These are phyloP conservation scores for Apiotrichum veenhuisii DNA, from an alignment of 1,284 basidiomycete species.

Conservation along the genomic window DNA sequence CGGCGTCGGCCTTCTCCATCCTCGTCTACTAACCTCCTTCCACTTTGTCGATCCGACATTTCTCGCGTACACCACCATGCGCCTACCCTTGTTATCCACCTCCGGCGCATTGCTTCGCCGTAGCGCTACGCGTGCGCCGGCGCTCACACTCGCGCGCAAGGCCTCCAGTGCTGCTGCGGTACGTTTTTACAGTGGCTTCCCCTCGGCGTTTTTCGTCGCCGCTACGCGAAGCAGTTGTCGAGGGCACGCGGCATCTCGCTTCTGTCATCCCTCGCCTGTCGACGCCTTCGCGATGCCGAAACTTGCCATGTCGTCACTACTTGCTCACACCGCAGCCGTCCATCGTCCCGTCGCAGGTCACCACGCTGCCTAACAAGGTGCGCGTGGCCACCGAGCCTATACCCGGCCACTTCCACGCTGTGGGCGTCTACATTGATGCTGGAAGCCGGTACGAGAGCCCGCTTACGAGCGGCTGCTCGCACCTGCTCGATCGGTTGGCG, in stretches of 20 bases:
- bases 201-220: not conserved
- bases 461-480: slow-evolving; percentile 74
- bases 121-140: not conserved
- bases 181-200: slow-evolving; percentile 1
- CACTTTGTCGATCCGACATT: not conserved
- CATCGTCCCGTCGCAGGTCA: slow-evolving; percentile 50
- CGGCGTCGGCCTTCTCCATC: not conserved
- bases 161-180: slow-evolving; percentile 6
- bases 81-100: slow-evolving; percentile 11
- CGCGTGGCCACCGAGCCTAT: slow-evolving; percentile 86
- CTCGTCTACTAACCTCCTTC: not conserved
- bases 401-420: slow-evolving; percentile 90
- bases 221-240: too few species aligned
- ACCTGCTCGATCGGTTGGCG: slow-evolving; percentile 91
- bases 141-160: not conserved
- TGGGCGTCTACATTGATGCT: slow-evolving; percentile 90
- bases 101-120: slow-evolving; percentile 6
- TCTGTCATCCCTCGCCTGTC: too few species aligned
- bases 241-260: too few species aligned
- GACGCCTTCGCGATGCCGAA: not conserved
- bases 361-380: slow-evolving; percentile 86
- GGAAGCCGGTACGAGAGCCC: slow-evolving; percentile 86
- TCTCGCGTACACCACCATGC: slow-evolving; percentile 3
- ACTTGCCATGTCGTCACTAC: not conserved
- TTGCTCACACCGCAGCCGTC: not conserved